Conservation (phyloP, 768 basidiomycete genomes). For the Agaricus subrufescens region DNA sequence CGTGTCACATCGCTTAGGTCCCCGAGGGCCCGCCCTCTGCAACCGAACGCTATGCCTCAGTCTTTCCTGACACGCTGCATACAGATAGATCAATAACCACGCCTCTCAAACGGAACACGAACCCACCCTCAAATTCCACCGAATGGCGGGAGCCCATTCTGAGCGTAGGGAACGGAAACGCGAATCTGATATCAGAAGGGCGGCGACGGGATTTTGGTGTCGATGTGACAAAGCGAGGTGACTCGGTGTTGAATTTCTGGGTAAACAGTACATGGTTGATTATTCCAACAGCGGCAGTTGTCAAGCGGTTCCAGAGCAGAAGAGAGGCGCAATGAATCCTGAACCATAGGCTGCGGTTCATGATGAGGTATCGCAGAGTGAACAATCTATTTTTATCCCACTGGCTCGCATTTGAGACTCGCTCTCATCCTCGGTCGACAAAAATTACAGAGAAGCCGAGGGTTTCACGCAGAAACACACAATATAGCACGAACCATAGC, state of each 20-base stretch:
- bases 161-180: not conserved
- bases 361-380: not conserved
- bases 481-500: too few species aligned
- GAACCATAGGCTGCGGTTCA: not conserved
- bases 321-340: not conserved
- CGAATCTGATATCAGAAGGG: not conserved
- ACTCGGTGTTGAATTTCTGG: too few species aligned
- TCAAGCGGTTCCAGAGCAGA: not conserved
- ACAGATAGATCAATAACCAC: not conserved
- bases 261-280: not conserved
- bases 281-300: not conserved
- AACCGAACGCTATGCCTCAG: not conserved
- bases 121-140: not conserved
- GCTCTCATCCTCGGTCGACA: too few species aligned
- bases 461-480: too few species aligned
- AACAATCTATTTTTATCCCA: not conserved
- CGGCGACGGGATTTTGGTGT: not conserved
- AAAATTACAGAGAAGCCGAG: too few species aligned
- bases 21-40: not conserved
- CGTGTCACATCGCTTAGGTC: constrained; percentile 4
- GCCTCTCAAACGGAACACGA: not conserved
- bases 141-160: not conserved
- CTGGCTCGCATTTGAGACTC: too few species aligned
- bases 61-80: not conserved
- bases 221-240: not conserved